Conservation (phyloP, 768 basidiomycete species). For the Lenzites betulinus region DNA sequence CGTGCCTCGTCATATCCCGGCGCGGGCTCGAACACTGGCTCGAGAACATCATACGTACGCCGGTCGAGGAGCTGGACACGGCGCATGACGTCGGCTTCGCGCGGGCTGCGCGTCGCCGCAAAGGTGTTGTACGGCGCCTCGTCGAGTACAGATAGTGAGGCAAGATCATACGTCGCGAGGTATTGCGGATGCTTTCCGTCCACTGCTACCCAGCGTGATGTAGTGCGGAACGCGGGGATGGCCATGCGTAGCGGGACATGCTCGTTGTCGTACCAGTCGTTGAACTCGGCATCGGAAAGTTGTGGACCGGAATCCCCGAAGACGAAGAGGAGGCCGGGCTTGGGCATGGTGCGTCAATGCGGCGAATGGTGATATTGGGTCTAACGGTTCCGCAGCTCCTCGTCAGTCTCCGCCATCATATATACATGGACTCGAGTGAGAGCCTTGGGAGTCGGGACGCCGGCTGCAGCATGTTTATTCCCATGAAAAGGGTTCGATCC, state of each 20-base stretch:
- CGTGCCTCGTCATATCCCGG: conserved; percentile 24
- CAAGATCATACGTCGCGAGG: conserved; percentile 42
- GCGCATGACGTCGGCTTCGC: conserved; percentile 35
- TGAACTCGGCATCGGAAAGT: conserved; percentile 43
- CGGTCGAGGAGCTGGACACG: conserved; percentile 39
- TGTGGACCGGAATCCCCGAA: conserved; percentile 30
- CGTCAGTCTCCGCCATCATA: background rate
- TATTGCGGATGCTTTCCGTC: conserved; percentile 37
- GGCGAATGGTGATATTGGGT: background rate
- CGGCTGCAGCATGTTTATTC: background rate
- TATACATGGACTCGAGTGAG: background rate
- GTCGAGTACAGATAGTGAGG: conserved; percentile 32
- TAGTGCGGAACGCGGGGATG: conserved; percentile 38
- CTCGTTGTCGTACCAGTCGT: conserved; percentile 59
- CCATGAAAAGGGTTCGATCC: background rate
- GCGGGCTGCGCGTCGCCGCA: conserved; percentile 38
- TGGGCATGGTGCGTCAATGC: conserved; percentile 29
- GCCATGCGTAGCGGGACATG: conserved; percentile 48
- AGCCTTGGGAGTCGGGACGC: background rate
- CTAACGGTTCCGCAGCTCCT: background rate
- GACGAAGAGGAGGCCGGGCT: conserved; percentile 29
- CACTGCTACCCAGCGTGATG: conserved; percentile 37
- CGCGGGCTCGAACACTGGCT: conserved; percentile 23
- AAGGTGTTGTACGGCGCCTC: conserved; percentile 38
- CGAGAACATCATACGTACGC: conserved; percentile 35